Evolutionary conservation across 2,329 filamentous ascomycete genomes (phyloP).

Genomic region (Colletotrichum limetticola): DNA sequence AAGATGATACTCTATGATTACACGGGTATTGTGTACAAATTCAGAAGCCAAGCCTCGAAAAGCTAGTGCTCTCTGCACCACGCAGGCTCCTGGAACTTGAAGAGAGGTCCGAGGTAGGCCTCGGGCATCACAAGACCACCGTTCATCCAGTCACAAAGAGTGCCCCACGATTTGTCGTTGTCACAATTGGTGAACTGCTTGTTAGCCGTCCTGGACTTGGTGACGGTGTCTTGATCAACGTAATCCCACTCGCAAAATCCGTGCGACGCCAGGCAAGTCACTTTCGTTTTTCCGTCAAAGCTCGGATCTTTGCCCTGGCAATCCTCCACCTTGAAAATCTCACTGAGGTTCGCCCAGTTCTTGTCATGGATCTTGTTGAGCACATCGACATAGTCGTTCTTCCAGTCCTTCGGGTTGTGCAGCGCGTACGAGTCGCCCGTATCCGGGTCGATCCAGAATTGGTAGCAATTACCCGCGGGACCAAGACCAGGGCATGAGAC

Average conservation of each 20-base stretch:
- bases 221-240: background rate
- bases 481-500: conserved; percentile 30
- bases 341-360: conserved; percentile 39
- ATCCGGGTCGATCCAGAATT: conserved; percentile 39
- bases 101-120: conserved; percentile 40
- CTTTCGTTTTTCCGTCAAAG: conserved; percentile 37
- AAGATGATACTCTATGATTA: no score
- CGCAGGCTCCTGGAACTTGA: conserved; percentile 4
- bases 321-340: conserved; percentile 40
- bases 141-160: conserved; percentile 36
- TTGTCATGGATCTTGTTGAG: conserved; percentile 37
- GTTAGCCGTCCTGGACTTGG: conserved; percentile 6
- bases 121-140: conserved; percentile 37
- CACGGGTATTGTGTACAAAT: background rate
- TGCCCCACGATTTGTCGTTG: conserved; percentile 37
- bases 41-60: background rate
- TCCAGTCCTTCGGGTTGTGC: conserved; percentile 39
- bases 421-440: conserved; percentile 39
- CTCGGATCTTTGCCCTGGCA: conserved; percentile 37
- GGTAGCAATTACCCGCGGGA: conserved; percentile 34
- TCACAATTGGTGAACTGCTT: conserved; percentile 39
- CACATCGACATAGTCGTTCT: conserved; percentile 38
- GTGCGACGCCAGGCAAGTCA: conserved; percentile 39
- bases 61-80: conserved; percentile 16
- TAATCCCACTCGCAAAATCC: conserved; percentile 41